A percentile compares a stretch with the other conserved stretches of the same genome.
These are phyloP conservation scores for Trypanosoma cruzi DNA, from an alignment of 208 protist species.

Conservation along the genomic window DNA sequence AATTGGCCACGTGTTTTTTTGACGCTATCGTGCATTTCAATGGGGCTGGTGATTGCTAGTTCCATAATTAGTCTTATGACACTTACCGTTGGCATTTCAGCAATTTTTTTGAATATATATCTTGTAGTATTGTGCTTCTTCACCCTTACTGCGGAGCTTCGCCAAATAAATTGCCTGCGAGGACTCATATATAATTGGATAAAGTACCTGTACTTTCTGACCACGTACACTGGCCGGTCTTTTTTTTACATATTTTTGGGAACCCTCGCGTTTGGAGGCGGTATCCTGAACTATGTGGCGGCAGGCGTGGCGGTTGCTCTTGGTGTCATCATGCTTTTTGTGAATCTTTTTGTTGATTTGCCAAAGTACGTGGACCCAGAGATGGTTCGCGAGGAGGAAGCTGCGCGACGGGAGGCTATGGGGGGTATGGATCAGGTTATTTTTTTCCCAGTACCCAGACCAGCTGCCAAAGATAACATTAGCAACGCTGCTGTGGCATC, in stretches of 20 bases:
- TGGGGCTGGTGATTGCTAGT: constrained; percentile 19
- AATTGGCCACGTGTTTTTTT: constrained; percentile 67
- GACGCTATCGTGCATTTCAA: constrained; percentile 6
- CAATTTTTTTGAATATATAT: constrained; percentile 44
- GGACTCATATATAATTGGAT: constrained; percentile 63
- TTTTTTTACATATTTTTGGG: constrained; percentile 84
- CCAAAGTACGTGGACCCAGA: constrained; percentile 59
- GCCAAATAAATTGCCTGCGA: constrained; percentile 54
- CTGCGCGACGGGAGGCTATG: not conserved
- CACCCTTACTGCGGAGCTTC: constrained; percentile 65
- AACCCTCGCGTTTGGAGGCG: constrained; percentile 47
- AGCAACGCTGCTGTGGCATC: not conserved
- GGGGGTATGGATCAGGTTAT: not conserved
- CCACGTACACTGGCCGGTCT: constrained; percentile 57
- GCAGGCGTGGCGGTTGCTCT: constrained; percentile 41
- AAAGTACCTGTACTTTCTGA: constrained; percentile 77
- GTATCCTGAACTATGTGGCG: constrained; percentile 41
- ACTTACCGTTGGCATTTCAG: constrained; percentile 2
- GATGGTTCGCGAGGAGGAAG: constrained; percentile 19
- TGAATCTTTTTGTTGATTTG: constrained; percentile 46
- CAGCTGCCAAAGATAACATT: not conserved
- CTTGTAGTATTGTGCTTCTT: constrained; percentile 69
- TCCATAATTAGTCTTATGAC: constrained; percentile 9
- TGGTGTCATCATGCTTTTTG: constrained; percentile 65
- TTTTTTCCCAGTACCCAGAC: not conserved